A percentile compares a stretch with the other conserved stretches of the same genome.
Evolutionary conservation across 1,139 yeast species (phyloP).

Genomic region (Lodderomyces beijingensis): DNA sequence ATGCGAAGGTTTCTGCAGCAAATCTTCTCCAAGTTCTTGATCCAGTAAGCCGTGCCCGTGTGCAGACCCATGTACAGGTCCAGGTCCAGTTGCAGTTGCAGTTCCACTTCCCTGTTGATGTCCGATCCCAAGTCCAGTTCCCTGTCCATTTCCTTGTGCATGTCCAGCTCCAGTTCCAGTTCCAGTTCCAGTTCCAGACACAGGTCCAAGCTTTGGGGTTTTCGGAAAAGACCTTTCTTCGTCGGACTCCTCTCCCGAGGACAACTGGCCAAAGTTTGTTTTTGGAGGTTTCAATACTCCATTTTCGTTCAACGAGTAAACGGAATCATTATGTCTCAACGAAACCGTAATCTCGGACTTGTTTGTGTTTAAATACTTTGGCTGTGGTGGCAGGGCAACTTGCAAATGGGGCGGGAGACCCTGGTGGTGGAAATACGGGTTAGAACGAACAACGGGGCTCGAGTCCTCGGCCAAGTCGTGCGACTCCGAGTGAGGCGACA

Average conservation of each 20-base stretch:
- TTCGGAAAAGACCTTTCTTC: no score
- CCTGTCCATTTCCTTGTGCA: neutral
- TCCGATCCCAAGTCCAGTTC: conserved; percentile 1
- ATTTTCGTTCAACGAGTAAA: conserved; percentile 28
- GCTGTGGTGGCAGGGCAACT: conserved; percentile 10
- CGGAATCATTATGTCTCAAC: conserved; percentile 43
- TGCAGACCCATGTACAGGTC: neutral
- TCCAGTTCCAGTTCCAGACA: no score
- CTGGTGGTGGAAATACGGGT: conserved; percentile 50
- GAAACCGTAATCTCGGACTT: conserved; percentile 27
- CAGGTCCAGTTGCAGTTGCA: neutral
- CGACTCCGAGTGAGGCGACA: conserved; percentile 1
- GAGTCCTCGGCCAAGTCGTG: conserved; percentile 5
- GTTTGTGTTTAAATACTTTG: conserved; percentile 7
- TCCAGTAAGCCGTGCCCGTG: neutral
- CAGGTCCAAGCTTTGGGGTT: no score
- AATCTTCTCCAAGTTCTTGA: conserved; percentile 1
- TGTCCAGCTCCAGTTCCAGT: no score
- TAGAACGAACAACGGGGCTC: conserved; percentile 36
- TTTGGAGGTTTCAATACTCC: conserved; percentile 25
- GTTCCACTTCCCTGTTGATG: neutral
- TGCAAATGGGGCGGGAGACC: conserved; percentile 50
- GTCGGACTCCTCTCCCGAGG: conserved; percentile 9
- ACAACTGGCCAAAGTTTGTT: conserved; percentile 10
- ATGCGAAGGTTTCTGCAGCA: conserved; percentile 8